These are phyloP conservation scores for Physaria fendleri DNA, from an alignment of 345 rosid genomes.

Conservation along the genomic window DNA sequence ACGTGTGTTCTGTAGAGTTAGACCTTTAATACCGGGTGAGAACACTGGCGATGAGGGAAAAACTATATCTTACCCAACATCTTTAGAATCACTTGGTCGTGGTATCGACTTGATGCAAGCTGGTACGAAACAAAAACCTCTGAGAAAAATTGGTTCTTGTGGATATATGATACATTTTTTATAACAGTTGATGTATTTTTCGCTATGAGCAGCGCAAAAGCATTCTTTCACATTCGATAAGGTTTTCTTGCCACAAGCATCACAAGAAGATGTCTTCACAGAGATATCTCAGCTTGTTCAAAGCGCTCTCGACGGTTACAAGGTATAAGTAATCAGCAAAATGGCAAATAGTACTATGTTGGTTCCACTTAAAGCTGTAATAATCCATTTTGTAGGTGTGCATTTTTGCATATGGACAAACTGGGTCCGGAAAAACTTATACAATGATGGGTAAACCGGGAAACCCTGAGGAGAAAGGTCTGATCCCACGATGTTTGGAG, in stretches of 20 bases:
- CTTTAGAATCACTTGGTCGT: constrained; percentile 68
- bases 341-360: not conserved
- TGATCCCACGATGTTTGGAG: constrained; percentile 85
- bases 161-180: not conserved
- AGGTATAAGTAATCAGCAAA: too few species aligned
- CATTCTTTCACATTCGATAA: too few species aligned
- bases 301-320: too few species aligned
- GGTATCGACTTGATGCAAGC: constrained; percentile 71
- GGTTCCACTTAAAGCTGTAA: not conserved
- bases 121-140: constrained; percentile 37
- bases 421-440: constrained; percentile 94
- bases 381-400: constrained; percentile 53
- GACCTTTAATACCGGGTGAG: constrained; percentile 79
- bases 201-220: too few species aligned
- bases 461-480: constrained; percentile 55
- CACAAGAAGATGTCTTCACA: too few species aligned
- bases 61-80: constrained; percentile 57
- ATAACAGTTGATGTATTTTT: too few species aligned
- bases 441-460: constrained; percentile 99
- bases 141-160: not conserved
- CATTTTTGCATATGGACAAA: constrained; percentile 98
- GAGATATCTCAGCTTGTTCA: too few species aligned
- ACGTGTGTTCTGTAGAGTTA: constrained; percentile 95
- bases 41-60: constrained; percentile 48
- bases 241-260: too few species aligned